Conservation (phyloP, 1,284 basidiomycete species). For the Ustilago nuda region DNA sequence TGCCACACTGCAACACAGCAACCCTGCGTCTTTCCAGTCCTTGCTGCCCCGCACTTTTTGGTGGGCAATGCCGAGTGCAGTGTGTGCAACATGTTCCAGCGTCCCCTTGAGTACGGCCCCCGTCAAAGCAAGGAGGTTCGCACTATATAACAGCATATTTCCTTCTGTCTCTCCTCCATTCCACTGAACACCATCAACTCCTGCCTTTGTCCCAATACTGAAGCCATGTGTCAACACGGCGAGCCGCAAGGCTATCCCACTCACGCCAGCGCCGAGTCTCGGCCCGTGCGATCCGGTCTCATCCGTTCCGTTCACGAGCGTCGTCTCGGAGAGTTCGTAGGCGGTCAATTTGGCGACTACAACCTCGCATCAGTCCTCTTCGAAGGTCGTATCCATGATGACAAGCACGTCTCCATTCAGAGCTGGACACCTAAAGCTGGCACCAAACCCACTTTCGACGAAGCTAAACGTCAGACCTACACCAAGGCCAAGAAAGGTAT, state of each 20-base stretch:
- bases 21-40: slow-evolving; percentile 23
- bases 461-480: slow-evolving; percentile 59
- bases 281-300: slow-evolving; percentile 51
- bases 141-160: not conserved
- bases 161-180: not conserved
- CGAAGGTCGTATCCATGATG: slow-evolving; percentile 52
- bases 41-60: slow-evolving; percentile 25
- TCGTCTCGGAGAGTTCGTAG: slow-evolving; percentile 58
- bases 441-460: slow-evolving; percentile 59
- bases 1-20: not conserved
- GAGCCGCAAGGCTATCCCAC: slow-evolving; percentile 39
- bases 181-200: not conserved
- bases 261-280: slow-evolving; percentile 39
- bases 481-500: slow-evolving; percentile 51
- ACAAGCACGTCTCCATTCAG: slow-evolving; percentile 49
- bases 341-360: slow-evolving; percentile 58
- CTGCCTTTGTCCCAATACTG: not conserved
- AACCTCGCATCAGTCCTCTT: slow-evolving; percentile 63
- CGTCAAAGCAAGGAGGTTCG: not conserved
- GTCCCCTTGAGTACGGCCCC: not conserved
- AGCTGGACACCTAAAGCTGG: slow-evolving; percentile 58
- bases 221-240: slow-evolving; percentile 46
- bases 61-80: slow-evolving; percentile 3
- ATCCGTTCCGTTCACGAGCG: slow-evolving; percentile 59
- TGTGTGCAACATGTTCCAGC: not conserved